A percentile compares a stretch with the other conserved stretches of the same genome.
phyloP scores from a whole-genome alignment of 345 rosid species.

The Schrenkiella parvula region DNA sequence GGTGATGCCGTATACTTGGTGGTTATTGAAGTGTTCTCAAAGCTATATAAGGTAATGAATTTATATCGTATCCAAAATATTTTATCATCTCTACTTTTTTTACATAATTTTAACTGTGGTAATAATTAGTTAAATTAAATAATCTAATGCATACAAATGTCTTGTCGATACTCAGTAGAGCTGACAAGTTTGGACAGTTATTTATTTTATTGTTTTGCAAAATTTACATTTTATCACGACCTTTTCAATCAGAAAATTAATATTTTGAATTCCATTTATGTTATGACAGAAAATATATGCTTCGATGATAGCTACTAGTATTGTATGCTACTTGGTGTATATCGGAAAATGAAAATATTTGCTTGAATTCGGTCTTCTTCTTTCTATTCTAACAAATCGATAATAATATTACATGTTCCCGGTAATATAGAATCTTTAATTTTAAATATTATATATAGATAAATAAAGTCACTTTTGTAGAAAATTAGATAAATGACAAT shows the following conservation, averaged over 20 bases:
- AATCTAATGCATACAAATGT: not conserved
- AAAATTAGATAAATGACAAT: not conserved
- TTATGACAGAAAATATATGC: not conserved
- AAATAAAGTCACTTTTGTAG: not conserved
- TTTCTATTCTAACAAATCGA: not conserved
- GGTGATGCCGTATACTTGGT: not conserved
- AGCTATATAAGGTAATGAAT: not conserved
- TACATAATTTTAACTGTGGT: not conserved
- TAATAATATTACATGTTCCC: conserved; percentile 1
- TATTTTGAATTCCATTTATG: not conserved
- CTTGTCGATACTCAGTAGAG: not conserved
- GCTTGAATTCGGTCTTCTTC: not conserved
- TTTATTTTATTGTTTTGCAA: not conserved
- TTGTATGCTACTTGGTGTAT: not conserved
- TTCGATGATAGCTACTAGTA: not conserved
- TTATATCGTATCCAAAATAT: not conserved
- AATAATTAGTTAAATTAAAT: not conserved
- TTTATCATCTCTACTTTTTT: not conserved
- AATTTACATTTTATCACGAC: too few species aligned
- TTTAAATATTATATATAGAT: not conserved
- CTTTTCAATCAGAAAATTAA: too few species aligned
- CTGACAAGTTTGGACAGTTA: not conserved
- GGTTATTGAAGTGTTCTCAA: not conserved
- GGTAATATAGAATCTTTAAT: not conserved
- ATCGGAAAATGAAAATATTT: not conserved